Base-by-base conservation (phyloP, 768 basidiomycete genomes). In the Psilocybe cyanescens region DNA sequence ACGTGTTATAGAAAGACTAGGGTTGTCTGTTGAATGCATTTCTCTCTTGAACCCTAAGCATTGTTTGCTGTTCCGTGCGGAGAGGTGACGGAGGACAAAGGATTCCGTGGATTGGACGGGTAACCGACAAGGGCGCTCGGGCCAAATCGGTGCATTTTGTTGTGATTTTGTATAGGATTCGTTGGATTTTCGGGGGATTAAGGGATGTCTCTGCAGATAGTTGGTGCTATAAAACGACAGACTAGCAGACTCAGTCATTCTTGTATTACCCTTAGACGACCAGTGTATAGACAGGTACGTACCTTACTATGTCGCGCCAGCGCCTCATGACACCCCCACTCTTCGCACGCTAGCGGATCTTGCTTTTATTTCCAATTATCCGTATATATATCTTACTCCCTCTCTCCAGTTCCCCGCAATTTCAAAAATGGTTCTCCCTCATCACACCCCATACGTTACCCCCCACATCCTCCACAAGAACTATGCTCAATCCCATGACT, bases 401-500 rank as follows among this genome's bases (percentile, higher is more conserved):
- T 30, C 41, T 48, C 37, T 48, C 68, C 59, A 65, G 63, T 47
- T 58, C 58, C 63, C 65, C 65, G 24, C 64, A 62, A 66, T 69
- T 59, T 65, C 62, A 75, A 85, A 67, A 67, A 91, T 91, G 90
- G 85, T 86, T 66, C 81, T 84, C 72, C 79, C 86, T 54, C 85
- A 88, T 72, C 83, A 88, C 46, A 92, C 92, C 8, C 92, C 92
- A 68, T 92, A 94, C 72, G 90, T 93, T 55, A 94, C 92, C 65
- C 92, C 92, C 35, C 91, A 92, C 75, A 94, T 94, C 77, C 88
- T 92, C 72, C 92, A 93, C 83, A 91, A 88, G 74, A 76, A 91
- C 77, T 94, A 94, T 76, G 90, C 92, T 3, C 90, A 92, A 71
- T 79, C 86, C 2, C 78, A 81, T 66, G 91, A 93, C 75, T 76